Evolutionary conservation across 2,329 filamentous ascomycete species (phyloP).

Genomic region (Penicillium sp.): DNA sequence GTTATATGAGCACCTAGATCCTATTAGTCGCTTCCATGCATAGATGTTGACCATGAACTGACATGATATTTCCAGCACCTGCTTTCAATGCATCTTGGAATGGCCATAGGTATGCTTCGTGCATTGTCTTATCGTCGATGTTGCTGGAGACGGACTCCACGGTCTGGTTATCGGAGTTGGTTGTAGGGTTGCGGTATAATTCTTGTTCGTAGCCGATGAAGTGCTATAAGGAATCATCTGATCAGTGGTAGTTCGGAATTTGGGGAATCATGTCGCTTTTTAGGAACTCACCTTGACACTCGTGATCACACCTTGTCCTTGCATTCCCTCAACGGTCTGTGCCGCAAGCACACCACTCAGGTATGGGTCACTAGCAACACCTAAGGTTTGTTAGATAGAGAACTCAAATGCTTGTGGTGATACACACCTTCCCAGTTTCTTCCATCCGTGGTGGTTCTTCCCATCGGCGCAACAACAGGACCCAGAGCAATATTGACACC

Average conservation of each 20-base stretch:
- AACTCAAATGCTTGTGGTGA: neutral
- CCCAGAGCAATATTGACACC: slow-evolving; percentile 42
- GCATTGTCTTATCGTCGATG: slow-evolving; percentile 65
- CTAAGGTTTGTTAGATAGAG: slow-evolving; percentile 1
- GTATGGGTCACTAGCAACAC: slow-evolving; percentile 40
- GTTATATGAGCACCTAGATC: slow-evolving; percentile 19
- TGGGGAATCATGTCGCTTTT: neutral
- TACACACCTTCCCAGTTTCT: slow-evolving; percentile 47
- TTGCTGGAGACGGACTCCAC: slow-evolving; percentile 58
- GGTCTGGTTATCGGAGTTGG: slow-evolving; percentile 35
- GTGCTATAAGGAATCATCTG: slow-evolving; percentile 44
- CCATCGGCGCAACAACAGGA: slow-evolving; percentile 44
- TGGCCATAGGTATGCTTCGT: slow-evolving; percentile 67
- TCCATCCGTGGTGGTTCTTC: slow-evolving; percentile 42
- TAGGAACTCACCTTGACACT: slow-evolving; percentile 24
- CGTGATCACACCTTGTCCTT: slow-evolving; percentile 44
- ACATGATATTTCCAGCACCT: slow-evolving; percentile 63
- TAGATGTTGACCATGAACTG: neutral
- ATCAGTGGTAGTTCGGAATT: neutral
- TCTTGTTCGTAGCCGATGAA: slow-evolving; percentile 65
- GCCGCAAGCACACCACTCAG: slow-evolving; percentile 40
- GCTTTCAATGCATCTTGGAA: slow-evolving; percentile 63
- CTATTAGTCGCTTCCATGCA: neutral
- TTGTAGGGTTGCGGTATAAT: slow-evolving; percentile 20
- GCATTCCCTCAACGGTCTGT: slow-evolving; percentile 43